Evolutionary conservation across 31 red algal species (phyloP).

Genomic region (Asparagopsis taxiformis): DNA sequence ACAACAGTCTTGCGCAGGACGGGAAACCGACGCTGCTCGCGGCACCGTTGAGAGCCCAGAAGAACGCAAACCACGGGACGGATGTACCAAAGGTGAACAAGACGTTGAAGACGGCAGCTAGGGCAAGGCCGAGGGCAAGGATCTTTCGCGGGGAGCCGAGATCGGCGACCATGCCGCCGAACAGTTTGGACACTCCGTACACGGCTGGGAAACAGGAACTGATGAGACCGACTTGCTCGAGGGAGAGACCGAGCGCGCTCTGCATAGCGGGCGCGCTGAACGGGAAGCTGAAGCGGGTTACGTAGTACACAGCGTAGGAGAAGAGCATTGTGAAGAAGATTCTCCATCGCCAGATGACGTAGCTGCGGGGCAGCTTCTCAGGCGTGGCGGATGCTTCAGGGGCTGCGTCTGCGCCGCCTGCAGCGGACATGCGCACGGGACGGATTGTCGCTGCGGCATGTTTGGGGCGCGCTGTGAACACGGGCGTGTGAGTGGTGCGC

Average conservation of each 20-base stretch:
- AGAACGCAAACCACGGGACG: conserved; percentile 38
- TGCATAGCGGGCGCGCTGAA: conserved; percentile 57
- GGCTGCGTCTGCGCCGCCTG: neutral
- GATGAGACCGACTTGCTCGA: conserved; percentile 37
- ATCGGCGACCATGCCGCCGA: conserved; percentile 40
- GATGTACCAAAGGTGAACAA: conserved; percentile 36
- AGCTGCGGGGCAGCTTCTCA: neutral
- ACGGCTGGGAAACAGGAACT: conserved; percentile 23
- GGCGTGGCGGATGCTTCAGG: neutral
- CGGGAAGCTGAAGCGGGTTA: conserved; percentile 52
- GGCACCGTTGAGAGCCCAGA: conserved; percentile 43
- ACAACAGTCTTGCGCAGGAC: conserved; percentile 45
- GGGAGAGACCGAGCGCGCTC: conserved; percentile 20
- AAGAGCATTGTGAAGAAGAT: conserved; percentile 60
- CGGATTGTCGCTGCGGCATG: no score
- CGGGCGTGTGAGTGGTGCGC: no score
- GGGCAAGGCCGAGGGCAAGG: conserved; percentile 21
- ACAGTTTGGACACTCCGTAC: conserved; percentile 40
- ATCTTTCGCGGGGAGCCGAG: conserved; percentile 32
- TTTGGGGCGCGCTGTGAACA: no score
- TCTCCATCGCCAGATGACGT: conserved; percentile 14
- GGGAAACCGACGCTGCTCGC: conserved; percentile 52
- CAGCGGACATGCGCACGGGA: no score
- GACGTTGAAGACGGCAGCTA: conserved; percentile 30
- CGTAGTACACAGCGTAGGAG: conserved; percentile 53